phyloP scores from a whole-genome alignment of 2,329 filamentous ascomycete species.

The Emergomyces orientalis region DNA sequence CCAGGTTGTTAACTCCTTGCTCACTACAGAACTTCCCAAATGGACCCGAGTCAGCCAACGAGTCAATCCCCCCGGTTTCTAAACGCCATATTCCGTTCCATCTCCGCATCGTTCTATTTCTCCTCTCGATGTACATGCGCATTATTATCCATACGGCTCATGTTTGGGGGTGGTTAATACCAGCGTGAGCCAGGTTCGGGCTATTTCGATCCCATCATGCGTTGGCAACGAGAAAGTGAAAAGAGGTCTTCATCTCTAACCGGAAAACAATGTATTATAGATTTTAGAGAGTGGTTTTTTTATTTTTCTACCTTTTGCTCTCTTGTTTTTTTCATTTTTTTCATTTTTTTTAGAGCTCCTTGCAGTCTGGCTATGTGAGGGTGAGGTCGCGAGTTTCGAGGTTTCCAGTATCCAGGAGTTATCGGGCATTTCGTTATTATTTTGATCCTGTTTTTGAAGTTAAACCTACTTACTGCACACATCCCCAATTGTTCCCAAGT shows the following conservation, averaged over 20 bases:
- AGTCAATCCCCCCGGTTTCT: conserved; percentile 91
- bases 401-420: not conserved
- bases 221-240: not conserved
- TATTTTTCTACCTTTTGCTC: no score
- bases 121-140: not conserved
- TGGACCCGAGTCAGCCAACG: conserved; percentile 95
- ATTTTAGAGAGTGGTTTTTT: not conserved
- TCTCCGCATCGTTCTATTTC: not conserved
- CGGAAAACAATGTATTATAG: not conserved
- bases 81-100: conserved; percentile 25
- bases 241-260: not conserved
- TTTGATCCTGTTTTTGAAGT: not conserved
- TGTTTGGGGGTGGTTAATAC: not conserved
- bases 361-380: not conserved
- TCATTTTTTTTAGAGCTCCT: not conserved
- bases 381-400: not conserved
- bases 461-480: not conserved
- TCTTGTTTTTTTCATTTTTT: not conserved
- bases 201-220: not conserved
- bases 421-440: not conserved
- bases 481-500: no score
- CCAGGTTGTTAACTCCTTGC: conserved; percentile 11
- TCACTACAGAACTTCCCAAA: conserved; percentile 61
- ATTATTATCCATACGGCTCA: not conserved
- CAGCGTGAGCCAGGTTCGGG: not conserved